Evolutionary conservation across 495 filamentous ascomycete genomes (phyloP).

Genomic region (Aspergillus biplanus): DNA sequence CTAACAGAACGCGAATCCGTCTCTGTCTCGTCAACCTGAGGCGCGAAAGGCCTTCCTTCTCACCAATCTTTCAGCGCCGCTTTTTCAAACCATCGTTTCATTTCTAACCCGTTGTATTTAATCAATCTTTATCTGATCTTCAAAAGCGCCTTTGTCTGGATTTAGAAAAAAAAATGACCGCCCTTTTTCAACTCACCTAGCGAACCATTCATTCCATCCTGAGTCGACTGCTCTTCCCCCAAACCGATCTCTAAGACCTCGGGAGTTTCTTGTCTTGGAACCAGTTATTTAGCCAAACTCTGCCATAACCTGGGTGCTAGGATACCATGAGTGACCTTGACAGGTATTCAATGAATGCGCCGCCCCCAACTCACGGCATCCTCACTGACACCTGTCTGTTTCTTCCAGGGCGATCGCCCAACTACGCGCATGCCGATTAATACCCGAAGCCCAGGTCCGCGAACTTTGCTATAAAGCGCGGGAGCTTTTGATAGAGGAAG

Average conservation of each 20-base stretch:
- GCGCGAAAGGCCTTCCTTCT: constrained; percentile 13
- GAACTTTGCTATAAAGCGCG: constrained; percentile 97
- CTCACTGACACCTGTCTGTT: constrained; percentile 25
- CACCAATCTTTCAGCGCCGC: constrained; percentile 14
- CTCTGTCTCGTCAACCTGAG: constrained; percentile 16
- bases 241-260: constrained; percentile 12
- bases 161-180: constrained; percentile 27
- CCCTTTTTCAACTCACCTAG: constrained; percentile 27
- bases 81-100: neutral
- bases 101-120: neutral
- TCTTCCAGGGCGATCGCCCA: constrained; percentile 83
- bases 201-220: constrained; percentile 17
- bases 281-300: constrained; percentile 15
- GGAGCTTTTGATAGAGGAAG: constrained; percentile 95
- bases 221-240: constrained; percentile 12
- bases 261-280: constrained; percentile 17
- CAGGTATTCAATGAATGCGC: constrained; percentile 53
- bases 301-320: constrained; percentile 10
- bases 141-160: constrained; percentile 6
- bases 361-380: neutral
- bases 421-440: constrained; percentile 92
- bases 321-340: constrained; percentile 85
- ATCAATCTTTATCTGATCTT: neutral
- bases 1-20: constrained; percentile 11
- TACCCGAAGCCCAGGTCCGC: constrained; percentile 91